Base-by-base conservation (phyloP, 768 basidiomycete species). In the Termitomyces sp. region DNA sequence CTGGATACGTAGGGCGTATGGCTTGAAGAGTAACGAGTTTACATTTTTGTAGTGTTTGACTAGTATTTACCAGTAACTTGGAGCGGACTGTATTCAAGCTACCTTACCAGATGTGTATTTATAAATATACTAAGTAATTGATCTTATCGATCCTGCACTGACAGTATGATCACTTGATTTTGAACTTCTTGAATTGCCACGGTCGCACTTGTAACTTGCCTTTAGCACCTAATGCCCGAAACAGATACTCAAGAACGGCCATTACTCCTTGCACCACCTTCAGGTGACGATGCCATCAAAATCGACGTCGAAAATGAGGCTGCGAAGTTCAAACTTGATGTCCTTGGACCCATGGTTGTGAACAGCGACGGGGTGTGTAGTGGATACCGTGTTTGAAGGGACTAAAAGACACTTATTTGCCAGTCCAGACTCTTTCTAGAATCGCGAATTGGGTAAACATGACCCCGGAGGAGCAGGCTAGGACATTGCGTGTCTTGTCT, bases 311-410 rank as follows among this genome's bases (percentile, higher is more conserved):
- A 62, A 42, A 39, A 26, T 47, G 66, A 61, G 10, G 60, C 66
- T 34, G 65, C 65, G 8, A 59, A 74, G 2, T 69, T 85, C 51
- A 82, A 77, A 66, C 69, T 87, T 6, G 84, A 87, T 58, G 75
- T 73, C 20, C 74, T 88, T 13, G 86, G 85, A 1, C 86, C 86
- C 1, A 78, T 88, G 75, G 83, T 88, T 45, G 83, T 87, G 41
- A 87, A 87, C 65, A 79, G 72, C 42, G 81, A 88, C 71, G 86
- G 85, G 53, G 84, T 86, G 66, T 56, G 79, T 72, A 16, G 37
- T 41, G 10, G 18, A 10, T n/a, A 50, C 52, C 54, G 26, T 8
- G 46, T 47, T 33, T 28, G 20, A 24, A 36, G 36, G 33, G 13
- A 52, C 28, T 20, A 28, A 44, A 12, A 26, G 15, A 24, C 36